phyloP scores from a whole-genome alignment of 768 basidiomycete species.

The Rubroboletus pulcherrimus region DNA sequence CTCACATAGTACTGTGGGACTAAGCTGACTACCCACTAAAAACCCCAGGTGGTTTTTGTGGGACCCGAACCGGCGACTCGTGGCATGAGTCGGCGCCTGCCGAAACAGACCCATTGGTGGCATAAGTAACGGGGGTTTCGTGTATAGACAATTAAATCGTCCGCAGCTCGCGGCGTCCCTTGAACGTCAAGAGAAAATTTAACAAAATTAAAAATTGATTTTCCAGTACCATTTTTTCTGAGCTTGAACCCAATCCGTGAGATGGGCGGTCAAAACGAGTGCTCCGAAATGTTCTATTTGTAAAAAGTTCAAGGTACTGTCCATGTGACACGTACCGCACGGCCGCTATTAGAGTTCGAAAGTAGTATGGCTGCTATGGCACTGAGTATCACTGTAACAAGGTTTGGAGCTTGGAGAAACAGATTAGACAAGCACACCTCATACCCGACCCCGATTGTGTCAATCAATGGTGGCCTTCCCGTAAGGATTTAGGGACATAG shows the following conservation, averaged over 20 bases:
- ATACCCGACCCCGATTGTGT: slow-evolving; percentile 19
- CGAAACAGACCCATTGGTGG: no score
- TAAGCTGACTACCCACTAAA: no score
- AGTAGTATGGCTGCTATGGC: neutral
- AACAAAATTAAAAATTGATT: neutral
- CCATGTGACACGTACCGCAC: slow-evolving; percentile 11
- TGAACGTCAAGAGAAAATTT: neutral
- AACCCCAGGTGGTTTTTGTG: no score
- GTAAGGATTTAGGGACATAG: no score
- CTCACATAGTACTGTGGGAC: no score
- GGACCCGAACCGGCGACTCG: no score
- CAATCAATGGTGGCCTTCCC: neutral
- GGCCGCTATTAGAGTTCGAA: slow-evolving; percentile 1
- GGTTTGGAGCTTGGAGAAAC: slow-evolving; percentile 15
- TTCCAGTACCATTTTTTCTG: slow-evolving; percentile 5
- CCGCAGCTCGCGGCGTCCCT: slow-evolving; percentile 1
- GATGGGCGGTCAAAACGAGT: slow-evolving; percentile 3
- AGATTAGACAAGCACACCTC: slow-evolving; percentile 19
- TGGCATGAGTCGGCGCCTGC: no score
- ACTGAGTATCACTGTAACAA: slow-evolving; percentile 10
- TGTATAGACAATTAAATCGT: slow-evolving; percentile 8
- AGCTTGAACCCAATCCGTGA: slow-evolving; percentile 15
- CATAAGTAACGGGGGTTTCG: neutral
- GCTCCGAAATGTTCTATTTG: neutral
- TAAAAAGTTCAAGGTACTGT: neutral